A percentile compares a stretch with the other conserved stretches of the same genome.
Conservation (phyloP, 805 yeast species). For the Candida adriatica region DNA sequence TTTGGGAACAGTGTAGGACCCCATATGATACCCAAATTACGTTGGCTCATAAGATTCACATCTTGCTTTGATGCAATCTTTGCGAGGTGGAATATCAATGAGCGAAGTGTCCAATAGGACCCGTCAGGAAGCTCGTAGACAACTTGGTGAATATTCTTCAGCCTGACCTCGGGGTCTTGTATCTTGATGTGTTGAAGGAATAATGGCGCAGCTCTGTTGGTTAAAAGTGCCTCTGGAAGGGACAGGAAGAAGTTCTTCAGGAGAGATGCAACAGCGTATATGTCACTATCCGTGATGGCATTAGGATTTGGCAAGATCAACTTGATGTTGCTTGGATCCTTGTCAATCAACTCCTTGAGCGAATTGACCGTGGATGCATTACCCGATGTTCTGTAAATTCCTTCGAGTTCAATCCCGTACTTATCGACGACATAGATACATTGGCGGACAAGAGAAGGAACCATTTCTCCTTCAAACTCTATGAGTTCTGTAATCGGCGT, state of each 20-base stretch:
- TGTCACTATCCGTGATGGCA: slow-evolving; percentile 66
- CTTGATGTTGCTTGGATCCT: slow-evolving; percentile 61
- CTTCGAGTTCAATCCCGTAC: slow-evolving; percentile 81
- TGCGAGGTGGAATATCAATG: slow-evolving; percentile 78
- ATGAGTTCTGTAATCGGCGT: slow-evolving; percentile 72
- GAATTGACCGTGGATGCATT: slow-evolving; percentile 68
- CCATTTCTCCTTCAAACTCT: slow-evolving; percentile 81
- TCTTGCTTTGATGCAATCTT: slow-evolving; percentile 59
- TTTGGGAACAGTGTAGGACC: slow-evolving; percentile 80
- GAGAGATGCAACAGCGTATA: slow-evolving; percentile 82
- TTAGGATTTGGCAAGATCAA: slow-evolving; percentile 48
- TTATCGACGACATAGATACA: slow-evolving; percentile 83
- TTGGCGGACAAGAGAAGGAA: slow-evolving; percentile 83
- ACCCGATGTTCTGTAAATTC: slow-evolving; percentile 84
- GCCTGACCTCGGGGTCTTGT: slow-evolving; percentile 50
- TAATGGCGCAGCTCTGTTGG: slow-evolving; percentile 50
- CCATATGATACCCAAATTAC: slow-evolving; percentile 87
- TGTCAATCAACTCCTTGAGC: slow-evolving; percentile 63
- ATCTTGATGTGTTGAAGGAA: slow-evolving; percentile 70
- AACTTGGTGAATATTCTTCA: slow-evolving; percentile 75
- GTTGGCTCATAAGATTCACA: slow-evolving; percentile 72
- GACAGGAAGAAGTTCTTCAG: slow-evolving; percentile 77
- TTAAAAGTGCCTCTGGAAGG: slow-evolving; percentile 82
- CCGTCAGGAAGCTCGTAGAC: slow-evolving; percentile 92
- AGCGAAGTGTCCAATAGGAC: slow-evolving; percentile 85